These are phyloP conservation scores for Botrytis cinerea DNA, from an alignment of 2,329 filamentous ascomycete species.

Conservation along the genomic window DNA sequence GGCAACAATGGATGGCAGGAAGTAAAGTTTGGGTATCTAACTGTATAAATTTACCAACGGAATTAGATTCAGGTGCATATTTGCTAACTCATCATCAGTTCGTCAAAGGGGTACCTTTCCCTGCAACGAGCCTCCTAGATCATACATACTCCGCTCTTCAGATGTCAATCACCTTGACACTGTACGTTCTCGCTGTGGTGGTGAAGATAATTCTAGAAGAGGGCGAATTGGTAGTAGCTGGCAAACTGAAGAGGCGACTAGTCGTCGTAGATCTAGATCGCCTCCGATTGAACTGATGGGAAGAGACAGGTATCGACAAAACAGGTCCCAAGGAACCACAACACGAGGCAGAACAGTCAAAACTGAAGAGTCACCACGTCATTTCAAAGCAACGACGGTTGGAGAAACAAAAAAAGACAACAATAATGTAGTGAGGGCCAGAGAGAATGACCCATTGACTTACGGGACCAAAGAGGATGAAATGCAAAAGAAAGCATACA, in stretches of 20 bases:
- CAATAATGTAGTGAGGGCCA: neutral
- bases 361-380: neutral
- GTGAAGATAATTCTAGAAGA: neutral
- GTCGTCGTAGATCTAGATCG: slow-evolving; percentile 1
- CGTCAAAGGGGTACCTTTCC: slow-evolving; percentile 9
- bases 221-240: neutral
- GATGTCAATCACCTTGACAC: neutral
- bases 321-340: neutral
- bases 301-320: neutral
- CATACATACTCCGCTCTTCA: slow-evolving; percentile 10
- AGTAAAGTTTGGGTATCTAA: slow-evolving; percentile 25
- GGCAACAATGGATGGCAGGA: slow-evolving; percentile 26
- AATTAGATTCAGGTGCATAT: too few species aligned
- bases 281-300: neutral
- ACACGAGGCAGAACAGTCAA: neutral
- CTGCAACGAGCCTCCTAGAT: slow-evolving; percentile 11
- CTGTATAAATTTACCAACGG: slow-evolving; percentile 13
- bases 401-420: neutral
- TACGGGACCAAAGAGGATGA: slow-evolving; percentile 25
- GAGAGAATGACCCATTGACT: neutral
- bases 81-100: neutral
- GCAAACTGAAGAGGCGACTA: neutral
- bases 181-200: neutral
- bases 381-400: neutral
- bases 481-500: slow-evolving; percentile 30